A percentile compares a stretch with the other conserved stretches of the same genome.
phyloP scores from a whole-genome alignment of 2,329 filamentous ascomycete genomes.

The Knufia petricola region DNA sequence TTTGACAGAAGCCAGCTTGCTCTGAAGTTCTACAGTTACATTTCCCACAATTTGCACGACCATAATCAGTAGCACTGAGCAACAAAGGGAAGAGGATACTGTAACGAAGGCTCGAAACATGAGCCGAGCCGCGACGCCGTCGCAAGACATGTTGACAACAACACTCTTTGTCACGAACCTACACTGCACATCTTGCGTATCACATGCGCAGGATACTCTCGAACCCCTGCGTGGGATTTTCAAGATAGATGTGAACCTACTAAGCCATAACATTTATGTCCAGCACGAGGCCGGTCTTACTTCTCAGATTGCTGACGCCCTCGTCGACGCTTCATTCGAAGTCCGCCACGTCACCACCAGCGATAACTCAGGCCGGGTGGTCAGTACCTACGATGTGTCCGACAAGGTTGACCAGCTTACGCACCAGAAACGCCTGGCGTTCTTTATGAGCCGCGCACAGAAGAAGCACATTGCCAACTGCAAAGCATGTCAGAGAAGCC shows the following conservation, averaged over 20 bases:
- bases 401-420: constrained; percentile 1
- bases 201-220: constrained; percentile 37
- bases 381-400: constrained; percentile 2
- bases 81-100: too few relatives aligned
- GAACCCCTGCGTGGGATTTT: constrained; percentile 26
- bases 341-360: constrained; percentile 36
- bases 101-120: too few relatives aligned
- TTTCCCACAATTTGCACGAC: too few relatives aligned
- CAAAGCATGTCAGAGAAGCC: constrained; percentile 34
- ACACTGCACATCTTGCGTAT: constrained; percentile 40
- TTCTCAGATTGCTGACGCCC: constrained; percentile 29
- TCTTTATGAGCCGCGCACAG: constrained; percentile 19
- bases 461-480: constrained; percentile 42
- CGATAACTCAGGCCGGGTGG: constrained; percentile 25
- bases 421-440: constrained; percentile 10
- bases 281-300: constrained; percentile 28
- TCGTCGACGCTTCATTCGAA: constrained; percentile 39
- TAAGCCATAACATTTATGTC: constrained; percentile 36
- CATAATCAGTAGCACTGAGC: too few relatives aligned
- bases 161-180: constrained; percentile 39
- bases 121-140: neutral
- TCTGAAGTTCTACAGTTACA: too few relatives aligned
- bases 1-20: too few relatives aligned
- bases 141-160: constrained; percentile 11
- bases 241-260: constrained; percentile 34